A percentile compares a stretch with the other conserved stretches of the same genome.
Conservation (phyloP, 2,329 filamentous ascomycete species). For the Trichoderma breve region DNA sequence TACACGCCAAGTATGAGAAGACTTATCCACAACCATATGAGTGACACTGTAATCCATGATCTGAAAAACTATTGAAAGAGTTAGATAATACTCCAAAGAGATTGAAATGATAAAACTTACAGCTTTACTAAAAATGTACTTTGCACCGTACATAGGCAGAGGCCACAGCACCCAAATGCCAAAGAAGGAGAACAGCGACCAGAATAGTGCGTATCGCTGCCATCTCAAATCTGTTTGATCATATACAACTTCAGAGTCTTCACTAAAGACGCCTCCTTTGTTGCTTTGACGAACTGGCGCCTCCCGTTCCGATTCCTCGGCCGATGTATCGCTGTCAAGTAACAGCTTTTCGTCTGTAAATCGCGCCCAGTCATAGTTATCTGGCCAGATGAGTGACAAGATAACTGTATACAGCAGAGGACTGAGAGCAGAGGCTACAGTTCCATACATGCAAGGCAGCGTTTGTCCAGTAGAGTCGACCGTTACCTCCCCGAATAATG, state of each 20-base stretch:
- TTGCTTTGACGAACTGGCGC: not conserved
- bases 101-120: not conserved
- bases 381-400: slow-evolving; percentile 5
- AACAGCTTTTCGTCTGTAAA: slow-evolving; percentile 4
- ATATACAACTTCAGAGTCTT: not conserved
- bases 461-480: slow-evolving; percentile 10
- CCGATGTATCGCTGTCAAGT: not conserved
- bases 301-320: not conserved
- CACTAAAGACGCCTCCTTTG: not conserved
- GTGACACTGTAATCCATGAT: slow-evolving; percentile 6
- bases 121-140: slow-evolving; percentile 8
- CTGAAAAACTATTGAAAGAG: not conserved
- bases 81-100: not conserved
- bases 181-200: slow-evolving; percentile 10
- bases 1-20: not conserved
- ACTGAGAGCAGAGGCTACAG: slow-evolving; percentile 4
- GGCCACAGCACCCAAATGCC: slow-evolving; percentile 12
- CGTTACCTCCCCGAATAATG: not conserved
- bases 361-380: slow-evolving; percentile 3
- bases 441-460: slow-evolving; percentile 5
- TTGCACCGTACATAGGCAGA: slow-evolving; percentile 9
- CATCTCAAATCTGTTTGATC: slow-evolving; percentile 2
- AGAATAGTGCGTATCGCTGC: slow-evolving; percentile 1
- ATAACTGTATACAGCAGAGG: slow-evolving; percentile 12
- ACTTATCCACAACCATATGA: slow-evolving; percentile 10